These are phyloP conservation scores for Chrysanthemum seticuspe DNA, from an alignment of 129 eudicot species.

Conservation along the genomic window DNA sequence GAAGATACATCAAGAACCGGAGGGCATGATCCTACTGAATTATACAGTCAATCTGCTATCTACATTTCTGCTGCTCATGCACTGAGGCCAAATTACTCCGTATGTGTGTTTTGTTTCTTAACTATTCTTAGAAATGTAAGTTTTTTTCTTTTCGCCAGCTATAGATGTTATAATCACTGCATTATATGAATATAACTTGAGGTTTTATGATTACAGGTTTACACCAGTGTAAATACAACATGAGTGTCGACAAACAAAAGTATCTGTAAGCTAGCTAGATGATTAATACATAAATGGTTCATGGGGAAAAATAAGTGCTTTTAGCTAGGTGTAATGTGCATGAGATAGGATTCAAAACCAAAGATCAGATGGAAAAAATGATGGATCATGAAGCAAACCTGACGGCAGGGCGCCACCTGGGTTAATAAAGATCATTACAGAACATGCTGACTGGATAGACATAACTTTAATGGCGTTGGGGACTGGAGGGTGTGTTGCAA, in stretches of 20 bases:
- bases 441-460: constrained; percentile 37
- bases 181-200: constrained; percentile 10
- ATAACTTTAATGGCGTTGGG: constrained; percentile 30
- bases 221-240: constrained; percentile 28
- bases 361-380: no score
- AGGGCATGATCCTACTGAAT: no score
- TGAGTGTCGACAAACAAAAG: background rate
- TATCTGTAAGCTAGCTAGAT: background rate
- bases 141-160: background rate
- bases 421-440: constrained; percentile 13
- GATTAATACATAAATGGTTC: constrained; percentile 2
- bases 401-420: constrained; percentile 24
- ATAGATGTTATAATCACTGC: background rate
- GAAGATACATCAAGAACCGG: no score
- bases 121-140: constrained; percentile 1
- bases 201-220: constrained; percentile 55
- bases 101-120: constrained; percentile 19
- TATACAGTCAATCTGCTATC: no score
- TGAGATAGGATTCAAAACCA: no score
- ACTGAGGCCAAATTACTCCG: constrained; percentile 61
- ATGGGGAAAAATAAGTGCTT: background rate
- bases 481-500: constrained; percentile 32
- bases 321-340: background rate
- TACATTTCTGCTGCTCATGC: no score
- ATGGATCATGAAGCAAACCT: background rate